Evolutionary conservation across 805 yeast genomes (phyloP), one percentile per base, ranked within the genome.

Genomic region (Schizosaccharomyces lindneri): DNA sequence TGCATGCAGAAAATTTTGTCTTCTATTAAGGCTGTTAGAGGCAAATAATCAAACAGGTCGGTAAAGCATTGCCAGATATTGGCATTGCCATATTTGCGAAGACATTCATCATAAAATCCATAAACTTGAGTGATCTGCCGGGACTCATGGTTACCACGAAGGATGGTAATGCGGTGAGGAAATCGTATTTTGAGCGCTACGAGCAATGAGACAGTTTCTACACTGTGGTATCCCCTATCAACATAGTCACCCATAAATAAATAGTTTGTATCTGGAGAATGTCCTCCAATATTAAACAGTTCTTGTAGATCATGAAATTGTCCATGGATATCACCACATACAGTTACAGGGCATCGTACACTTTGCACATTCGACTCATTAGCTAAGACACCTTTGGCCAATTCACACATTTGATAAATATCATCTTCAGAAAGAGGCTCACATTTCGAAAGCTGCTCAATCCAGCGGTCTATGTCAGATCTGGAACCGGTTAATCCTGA

Each of bases 311-410:
- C 98, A 70, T 90, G 97, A 31, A 90, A 75, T 71, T 90, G 98
- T 1, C 98, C 98, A 70, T 90, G 98, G 48, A 90, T 88, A 69
- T 90, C 98, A 6, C 98, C 98, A 72, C 97, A 90, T 3, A 73
- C 61, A 36, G 97, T 89, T 59, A 89, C 97, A 13, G 97, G 97
- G 7, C 89, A 95, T 65, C 81, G 81, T 60, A 89, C 95, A 2
- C 96, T 95, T 74, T 88, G 95, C 60, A 89, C 96, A 70, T 89
- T 89, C 67, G 86, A 89, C 74, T 89, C 97, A 67, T 82, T 83
- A 71, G 87, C 94, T 68, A 89, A 75, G 43, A 88, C 93, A 66
- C 88, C 96, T 64, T 84, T 82, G 29, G 94, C 95, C 90, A 59
- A 5, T 19, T 82, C 84, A 70, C 97, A 88, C 65, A 88, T 74